phyloP scores from a whole-genome alignment of 2,329 filamentous ascomycete genomes.

The Xylaria sp. region DNA sequence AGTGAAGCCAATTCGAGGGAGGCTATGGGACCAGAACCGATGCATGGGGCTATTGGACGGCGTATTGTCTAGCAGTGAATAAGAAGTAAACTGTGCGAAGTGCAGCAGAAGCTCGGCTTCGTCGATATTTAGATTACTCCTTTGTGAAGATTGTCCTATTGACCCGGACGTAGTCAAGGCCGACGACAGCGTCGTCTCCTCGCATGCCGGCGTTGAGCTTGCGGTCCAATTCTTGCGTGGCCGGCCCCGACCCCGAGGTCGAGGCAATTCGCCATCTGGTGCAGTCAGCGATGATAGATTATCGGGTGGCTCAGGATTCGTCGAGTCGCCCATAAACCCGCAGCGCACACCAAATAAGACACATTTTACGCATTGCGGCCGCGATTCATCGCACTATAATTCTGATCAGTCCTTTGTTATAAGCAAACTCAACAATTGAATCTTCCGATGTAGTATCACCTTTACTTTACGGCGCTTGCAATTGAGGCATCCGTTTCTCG shows the following conservation, averaged over 20 bases:
- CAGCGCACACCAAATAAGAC: background rate
- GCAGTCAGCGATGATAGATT: background rate
- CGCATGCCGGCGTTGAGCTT: background rate
- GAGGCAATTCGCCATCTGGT: background rate
- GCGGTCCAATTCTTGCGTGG: slow-evolving; percentile 1
- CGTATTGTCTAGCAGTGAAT: background rate
- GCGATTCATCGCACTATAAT: slow-evolving; percentile 1
- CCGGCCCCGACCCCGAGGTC: slow-evolving; percentile 3
- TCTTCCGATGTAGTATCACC: background rate
- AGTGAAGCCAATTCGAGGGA: slow-evolving; percentile 6
- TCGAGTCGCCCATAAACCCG: background rate
- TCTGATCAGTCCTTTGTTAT: background rate
- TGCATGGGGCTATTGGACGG: background rate
- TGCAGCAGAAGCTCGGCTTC: slow-evolving; percentile 11
- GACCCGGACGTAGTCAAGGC: background rate
- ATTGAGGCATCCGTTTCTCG: slow-evolving; percentile 2
- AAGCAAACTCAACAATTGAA: background rate
- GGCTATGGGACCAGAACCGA: slow-evolving; percentile 9
- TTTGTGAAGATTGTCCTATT: background rate
- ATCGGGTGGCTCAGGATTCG: background rate
- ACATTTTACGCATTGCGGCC: slow-evolving; percentile 1
- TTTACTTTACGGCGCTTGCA: slow-evolving; percentile 17
- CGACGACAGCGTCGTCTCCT: background rate
- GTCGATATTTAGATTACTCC: background rate
- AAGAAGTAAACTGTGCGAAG: slow-evolving; percentile 3